Conservation (phyloP, 2,329 filamentous ascomycete genomes). For the Blumeria graminis region DNA sequence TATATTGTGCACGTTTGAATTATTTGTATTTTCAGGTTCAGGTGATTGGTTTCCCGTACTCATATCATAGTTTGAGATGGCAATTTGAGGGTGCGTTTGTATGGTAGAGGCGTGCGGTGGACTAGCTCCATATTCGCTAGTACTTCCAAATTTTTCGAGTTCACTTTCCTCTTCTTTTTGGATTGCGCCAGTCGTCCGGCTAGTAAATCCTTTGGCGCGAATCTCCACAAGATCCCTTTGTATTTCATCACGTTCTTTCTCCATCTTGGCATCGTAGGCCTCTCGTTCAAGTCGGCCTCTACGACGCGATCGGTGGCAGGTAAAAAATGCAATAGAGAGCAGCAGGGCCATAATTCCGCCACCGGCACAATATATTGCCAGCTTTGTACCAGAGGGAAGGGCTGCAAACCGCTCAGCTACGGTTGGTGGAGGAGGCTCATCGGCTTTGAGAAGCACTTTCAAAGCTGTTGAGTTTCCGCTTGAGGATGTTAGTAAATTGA, state of each 20-base stretch:
- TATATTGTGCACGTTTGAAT: too few relatives aligned
- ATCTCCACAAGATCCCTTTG: constrained; percentile 12
- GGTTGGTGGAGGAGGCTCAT: constrained; percentile 16
- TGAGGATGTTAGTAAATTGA: constrained; percentile 7
- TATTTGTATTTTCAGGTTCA: too few relatives aligned
- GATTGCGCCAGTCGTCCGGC: too few relatives aligned
- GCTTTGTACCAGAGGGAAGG: constrained; percentile 25
- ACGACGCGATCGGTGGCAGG: constrained; percentile 30
- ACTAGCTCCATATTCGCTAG: too few relatives aligned
- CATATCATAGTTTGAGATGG: too few relatives aligned
- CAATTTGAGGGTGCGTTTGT: too few relatives aligned
- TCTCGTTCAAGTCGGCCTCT: constrained; percentile 27
- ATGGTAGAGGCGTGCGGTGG: too few relatives aligned
- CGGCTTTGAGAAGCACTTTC: constrained; percentile 17
- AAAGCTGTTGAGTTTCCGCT: constrained; percentile 33
- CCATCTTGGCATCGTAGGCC: constrained; percentile 12
- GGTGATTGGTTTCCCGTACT: too few relatives aligned
- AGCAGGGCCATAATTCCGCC: constrained; percentile 22
- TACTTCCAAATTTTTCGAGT: too few relatives aligned
- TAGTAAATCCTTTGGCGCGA: constrained; percentile 9
- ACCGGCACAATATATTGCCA: constrained; percentile 26
- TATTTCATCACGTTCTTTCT: constrained; percentile 12
- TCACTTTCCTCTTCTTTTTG: too few relatives aligned
- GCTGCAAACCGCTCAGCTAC: constrained; percentile 28
- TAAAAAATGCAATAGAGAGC: constrained; percentile 21